Percentiles rank a stretch among this genome's conserved stretches.
These are phyloP conservation scores for Phylloporus arenicola DNA, from an alignment of 768 basidiomycete species.

Conservation along the genomic window DNA sequence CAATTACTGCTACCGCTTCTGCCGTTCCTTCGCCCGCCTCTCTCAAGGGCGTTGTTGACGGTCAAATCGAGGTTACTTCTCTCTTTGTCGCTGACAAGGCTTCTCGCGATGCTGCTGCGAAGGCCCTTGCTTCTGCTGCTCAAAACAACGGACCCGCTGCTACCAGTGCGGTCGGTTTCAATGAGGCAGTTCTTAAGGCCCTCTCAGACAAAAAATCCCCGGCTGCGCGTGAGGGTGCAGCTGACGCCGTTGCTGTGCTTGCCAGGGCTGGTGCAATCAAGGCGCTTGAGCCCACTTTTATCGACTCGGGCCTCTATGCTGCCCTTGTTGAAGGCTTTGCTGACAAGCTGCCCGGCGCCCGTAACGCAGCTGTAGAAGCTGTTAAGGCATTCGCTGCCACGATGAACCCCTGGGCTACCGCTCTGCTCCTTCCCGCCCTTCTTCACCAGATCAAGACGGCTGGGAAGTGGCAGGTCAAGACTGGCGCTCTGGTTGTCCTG, in stretches of 20 bases:
- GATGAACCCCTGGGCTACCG: constrained; percentile 87
- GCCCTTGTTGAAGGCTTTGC: constrained; percentile 88
- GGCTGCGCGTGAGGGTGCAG: constrained; percentile 85
- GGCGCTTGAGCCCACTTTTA: constrained; percentile 84
- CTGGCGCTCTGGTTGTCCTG: constrained; percentile 73
- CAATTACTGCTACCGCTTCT: constrained; percentile 62
- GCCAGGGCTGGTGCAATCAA: constrained; percentile 66
- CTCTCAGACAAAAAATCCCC: constrained; percentile 94
- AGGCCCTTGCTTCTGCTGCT: constrained; percentile 62
- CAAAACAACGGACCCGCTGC: constrained; percentile 82
- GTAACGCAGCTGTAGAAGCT: constrained; percentile 80
- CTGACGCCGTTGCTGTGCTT: constrained; percentile 60
- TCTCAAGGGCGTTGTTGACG: constrained; percentile 66
- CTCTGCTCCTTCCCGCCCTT: constrained; percentile 78
- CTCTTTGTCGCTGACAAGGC: constrained; percentile 87
- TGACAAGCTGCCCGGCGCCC: constrained; percentile 89
- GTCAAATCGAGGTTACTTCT: constrained; percentile 63
- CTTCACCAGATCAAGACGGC: constrained; percentile 92
- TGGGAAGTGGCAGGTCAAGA: constrained; percentile 97
- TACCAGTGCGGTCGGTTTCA: constrained; percentile 65
- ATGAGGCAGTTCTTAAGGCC: constrained; percentile 73
- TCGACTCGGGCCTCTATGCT: constrained; percentile 80
- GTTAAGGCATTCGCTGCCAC: constrained; percentile 66
- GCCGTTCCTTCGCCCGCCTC: constrained; percentile 57
- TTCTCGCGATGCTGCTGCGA: constrained; percentile 65